Conservation (phyloP, 495 filamentous ascomycete species). For the Acidiella bohemica region DNA sequence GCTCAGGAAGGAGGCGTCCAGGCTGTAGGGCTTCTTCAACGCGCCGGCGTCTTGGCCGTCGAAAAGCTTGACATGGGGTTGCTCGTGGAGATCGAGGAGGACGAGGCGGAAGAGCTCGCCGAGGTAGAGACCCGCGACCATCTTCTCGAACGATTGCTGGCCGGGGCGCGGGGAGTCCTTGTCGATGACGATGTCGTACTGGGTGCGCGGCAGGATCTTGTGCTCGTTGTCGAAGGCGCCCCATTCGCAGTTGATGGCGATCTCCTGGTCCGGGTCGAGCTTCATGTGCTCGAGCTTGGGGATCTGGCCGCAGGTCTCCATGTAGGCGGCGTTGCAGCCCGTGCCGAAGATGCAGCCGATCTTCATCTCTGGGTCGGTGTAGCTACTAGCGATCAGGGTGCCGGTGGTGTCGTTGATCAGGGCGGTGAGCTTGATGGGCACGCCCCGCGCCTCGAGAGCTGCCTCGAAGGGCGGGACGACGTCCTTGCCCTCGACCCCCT, state of each 20-base stretch:
- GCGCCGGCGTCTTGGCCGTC: constrained; percentile 64
- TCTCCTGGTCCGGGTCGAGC: constrained; percentile 73
- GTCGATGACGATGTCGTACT: constrained; percentile 75
- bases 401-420: constrained; percentile 97
- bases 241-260: constrained; percentile 99
- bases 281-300: constrained; percentile 92
- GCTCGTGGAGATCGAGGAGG: constrained; percentile 71
- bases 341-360: constrained; percentile 98
- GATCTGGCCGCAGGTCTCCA: constrained; percentile 82
- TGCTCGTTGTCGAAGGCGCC: constrained; percentile 98
- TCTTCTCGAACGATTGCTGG: constrained; percentile 96
- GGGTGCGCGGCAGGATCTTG: constrained; percentile 76
- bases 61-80: constrained; percentile 65
- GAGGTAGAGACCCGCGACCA: constrained; percentile 90
- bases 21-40: constrained; percentile 66
- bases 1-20: constrained; percentile 94
- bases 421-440: constrained; percentile 86
- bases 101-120: constrained; percentile 91
- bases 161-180: constrained; percentile 85
- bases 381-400: constrained; percentile 94
- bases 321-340: constrained; percentile 95
- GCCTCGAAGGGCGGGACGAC: constrained; percentile 87
- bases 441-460: constrained; percentile 61
- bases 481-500: constrained; percentile 86
- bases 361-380: constrained; percentile 81